Conservation (phyloP, 208 protist genomes). For the Trypanosoma lewisi region DNA sequence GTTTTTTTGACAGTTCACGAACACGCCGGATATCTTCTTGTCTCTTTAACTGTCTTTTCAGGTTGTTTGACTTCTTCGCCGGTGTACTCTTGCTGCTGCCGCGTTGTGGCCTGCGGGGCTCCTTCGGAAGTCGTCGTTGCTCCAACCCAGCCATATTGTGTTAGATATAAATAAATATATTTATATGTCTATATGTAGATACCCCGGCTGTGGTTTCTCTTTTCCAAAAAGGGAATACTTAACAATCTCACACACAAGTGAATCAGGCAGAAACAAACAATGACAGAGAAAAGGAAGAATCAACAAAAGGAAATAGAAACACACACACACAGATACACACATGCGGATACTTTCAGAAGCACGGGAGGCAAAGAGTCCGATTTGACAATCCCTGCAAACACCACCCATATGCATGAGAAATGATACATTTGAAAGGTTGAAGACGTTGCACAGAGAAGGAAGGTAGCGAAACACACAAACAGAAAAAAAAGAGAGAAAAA, state of each 20-base stretch:
- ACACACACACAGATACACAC: neutral
- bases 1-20: slow-evolving; percentile 55
- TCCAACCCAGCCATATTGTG: slow-evolving; percentile 60
- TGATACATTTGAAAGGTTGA: neutral
- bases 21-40: slow-evolving; percentile 61
- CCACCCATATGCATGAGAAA: too few species aligned
- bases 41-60: slow-evolving; percentile 81
- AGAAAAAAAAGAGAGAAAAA: too few species aligned
- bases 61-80: slow-evolving; percentile 37
- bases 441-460: too few species aligned
- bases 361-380: too few species aligned
- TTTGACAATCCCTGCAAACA: too few species aligned
- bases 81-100: slow-evolving; percentile 34
- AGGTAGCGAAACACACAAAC: too few species aligned
- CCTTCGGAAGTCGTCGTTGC: slow-evolving; percentile 63
- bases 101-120: slow-evolving; percentile 49
- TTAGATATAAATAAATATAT: neutral
- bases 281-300: neutral
- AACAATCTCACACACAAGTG: too few species aligned
- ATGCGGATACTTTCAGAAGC: too few species aligned
- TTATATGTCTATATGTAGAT: neutral
- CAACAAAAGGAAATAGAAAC: neutral
- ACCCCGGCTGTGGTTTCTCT: neutral
- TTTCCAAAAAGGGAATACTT: too few species aligned
- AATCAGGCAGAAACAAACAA: neutral